Evolutionary conservation across 2,329 filamentous ascomycete species (phyloP).

Genomic region (Nigrograna mackinnonii): DNA sequence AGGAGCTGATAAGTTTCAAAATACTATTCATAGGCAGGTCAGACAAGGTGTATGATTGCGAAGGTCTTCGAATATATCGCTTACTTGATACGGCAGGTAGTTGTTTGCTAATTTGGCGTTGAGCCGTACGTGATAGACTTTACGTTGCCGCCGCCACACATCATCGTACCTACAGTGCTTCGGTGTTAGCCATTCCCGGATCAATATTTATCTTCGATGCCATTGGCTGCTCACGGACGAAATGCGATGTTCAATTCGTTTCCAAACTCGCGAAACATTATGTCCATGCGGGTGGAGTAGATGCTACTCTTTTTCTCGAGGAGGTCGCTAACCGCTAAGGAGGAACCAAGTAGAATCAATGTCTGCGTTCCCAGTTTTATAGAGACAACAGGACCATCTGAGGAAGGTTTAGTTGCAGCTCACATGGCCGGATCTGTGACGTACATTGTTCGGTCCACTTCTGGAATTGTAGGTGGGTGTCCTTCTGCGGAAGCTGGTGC

Average conservation of each 20-base stretch:
- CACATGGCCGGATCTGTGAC: too few relatives aligned
- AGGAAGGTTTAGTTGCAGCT: too few relatives aligned
- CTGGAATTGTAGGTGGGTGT: constrained; percentile 27
- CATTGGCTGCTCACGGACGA: constrained; percentile 29
- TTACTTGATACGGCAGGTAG: constrained; percentile 54
- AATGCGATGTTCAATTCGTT: constrained; percentile 45
- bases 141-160: constrained; percentile 18
- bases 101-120: constrained; percentile 13
- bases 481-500: constrained; percentile 28
- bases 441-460: constrained; percentile 38
- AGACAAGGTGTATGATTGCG: too few relatives aligned
- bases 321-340: constrained; percentile 53
- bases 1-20: too few relatives aligned
- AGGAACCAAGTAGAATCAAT: constrained; percentile 51
- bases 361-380: constrained; percentile 54
- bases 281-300: constrained; percentile 57
- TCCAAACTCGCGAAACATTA: too few relatives aligned
- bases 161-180: constrained; percentile 18
- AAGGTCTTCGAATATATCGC: too few relatives aligned
- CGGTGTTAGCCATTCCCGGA: constrained; percentile 7
- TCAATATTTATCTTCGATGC: too few relatives aligned
- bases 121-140: constrained; percentile 14
- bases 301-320: constrained; percentile 54
- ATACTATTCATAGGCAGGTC: too few relatives aligned
- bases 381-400: constrained; percentile 56